Percentiles rank a stretch among this genome's conserved stretches.
These are phyloP conservation scores for Silene latifolia DNA, from an alignment of 148 eudicot species.

Conservation along the genomic window DNA sequence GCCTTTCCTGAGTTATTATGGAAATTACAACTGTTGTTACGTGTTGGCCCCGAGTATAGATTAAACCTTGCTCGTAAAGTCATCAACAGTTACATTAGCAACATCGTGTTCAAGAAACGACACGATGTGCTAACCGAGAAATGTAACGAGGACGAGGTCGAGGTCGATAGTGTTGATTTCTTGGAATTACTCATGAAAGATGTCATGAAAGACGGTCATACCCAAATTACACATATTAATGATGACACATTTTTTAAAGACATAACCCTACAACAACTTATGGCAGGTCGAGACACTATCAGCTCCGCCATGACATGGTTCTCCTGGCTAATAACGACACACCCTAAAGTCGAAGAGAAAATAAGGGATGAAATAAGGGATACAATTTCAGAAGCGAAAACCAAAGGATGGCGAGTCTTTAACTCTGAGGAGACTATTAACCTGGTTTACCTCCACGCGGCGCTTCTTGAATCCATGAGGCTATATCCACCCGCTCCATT, in stretches of 20 bases:
- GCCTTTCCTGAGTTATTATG: not conserved
- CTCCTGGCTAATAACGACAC: no score
- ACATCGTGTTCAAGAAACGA: conserved; percentile 2
- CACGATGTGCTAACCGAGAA: not conserved
- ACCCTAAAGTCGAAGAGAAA: conserved; percentile 23
- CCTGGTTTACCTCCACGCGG: conserved; percentile 28
- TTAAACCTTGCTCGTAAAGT: conserved; percentile 4
- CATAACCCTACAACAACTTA: conserved; percentile 32
- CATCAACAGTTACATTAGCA: not conserved
- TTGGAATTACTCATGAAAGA: not conserved
- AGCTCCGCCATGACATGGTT: no score
- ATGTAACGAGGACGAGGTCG: not conserved
- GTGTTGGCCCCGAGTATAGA: not conserved
- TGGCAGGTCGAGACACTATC: no score
- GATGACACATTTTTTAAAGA: conserved; percentile 35
- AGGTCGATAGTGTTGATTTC: not conserved
- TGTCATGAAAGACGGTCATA: not conserved
- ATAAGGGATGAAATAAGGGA: conserved; percentile 23
- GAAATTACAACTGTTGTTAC: conserved; percentile 31
- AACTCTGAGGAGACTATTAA: conserved; percentile 14
- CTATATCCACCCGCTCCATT: no score
- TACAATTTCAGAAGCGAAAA: conserved; percentile 3
- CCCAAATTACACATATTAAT: not conserved
- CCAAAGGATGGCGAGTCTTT: not conserved
- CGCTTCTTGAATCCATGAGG: conserved; percentile 27